Evolutionary conservation across 768 basidiomycete species (phyloP).

Genomic region (Sutorius australiensis): DNA sequence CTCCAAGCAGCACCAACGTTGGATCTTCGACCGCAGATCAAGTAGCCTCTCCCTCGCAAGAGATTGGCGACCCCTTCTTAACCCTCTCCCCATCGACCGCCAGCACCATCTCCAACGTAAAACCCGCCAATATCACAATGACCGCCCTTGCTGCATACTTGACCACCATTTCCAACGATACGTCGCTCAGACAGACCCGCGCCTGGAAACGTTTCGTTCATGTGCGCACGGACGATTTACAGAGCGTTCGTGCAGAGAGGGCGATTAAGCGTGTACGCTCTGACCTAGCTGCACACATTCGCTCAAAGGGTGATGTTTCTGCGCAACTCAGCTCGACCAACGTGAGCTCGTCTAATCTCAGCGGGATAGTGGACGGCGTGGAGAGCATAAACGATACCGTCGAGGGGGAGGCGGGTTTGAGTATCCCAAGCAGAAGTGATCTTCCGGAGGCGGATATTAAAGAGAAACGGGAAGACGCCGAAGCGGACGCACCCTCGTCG

Average conservation of each 20-base stretch:
- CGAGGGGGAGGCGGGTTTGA: conserved; percentile 20
- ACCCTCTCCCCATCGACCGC: conserved; percentile 35
- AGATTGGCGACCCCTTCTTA: conserved; percentile 61
- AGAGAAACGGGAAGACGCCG: conserved; percentile 28
- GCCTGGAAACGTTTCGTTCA: conserved; percentile 85
- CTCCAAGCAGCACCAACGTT: conserved; percentile 29
- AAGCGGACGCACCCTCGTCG: neutral
- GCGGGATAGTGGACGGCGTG: conserved; percentile 29
- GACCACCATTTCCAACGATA: conserved; percentile 70
- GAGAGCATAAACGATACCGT: conserved; percentile 30
- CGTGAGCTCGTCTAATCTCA: conserved; percentile 30
- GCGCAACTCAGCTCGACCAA: conserved; percentile 21
- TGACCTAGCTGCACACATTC: conserved; percentile 72
- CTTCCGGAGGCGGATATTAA: conserved; percentile 23
- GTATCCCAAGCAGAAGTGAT: conserved; percentile 14
- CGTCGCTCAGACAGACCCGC: conserved; percentile 56
- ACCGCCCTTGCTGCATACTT: conserved; percentile 76
- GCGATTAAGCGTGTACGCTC: conserved; percentile 86
- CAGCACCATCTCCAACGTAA: conserved; percentile 16
- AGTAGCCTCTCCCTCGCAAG: conserved; percentile 49
- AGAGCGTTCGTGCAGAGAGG: conserved; percentile 82
- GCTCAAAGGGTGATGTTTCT: conserved; percentile 33
- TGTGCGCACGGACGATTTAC: conserved; percentile 82
- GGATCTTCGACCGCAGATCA: conserved; percentile 33
- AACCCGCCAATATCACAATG: conserved; percentile 46